Evolutionary conservation across 768 basidiomycete species (phyloP), one percentile per base, ranked within the genome.

Genomic region (Tephrocybe sp.): DNA sequence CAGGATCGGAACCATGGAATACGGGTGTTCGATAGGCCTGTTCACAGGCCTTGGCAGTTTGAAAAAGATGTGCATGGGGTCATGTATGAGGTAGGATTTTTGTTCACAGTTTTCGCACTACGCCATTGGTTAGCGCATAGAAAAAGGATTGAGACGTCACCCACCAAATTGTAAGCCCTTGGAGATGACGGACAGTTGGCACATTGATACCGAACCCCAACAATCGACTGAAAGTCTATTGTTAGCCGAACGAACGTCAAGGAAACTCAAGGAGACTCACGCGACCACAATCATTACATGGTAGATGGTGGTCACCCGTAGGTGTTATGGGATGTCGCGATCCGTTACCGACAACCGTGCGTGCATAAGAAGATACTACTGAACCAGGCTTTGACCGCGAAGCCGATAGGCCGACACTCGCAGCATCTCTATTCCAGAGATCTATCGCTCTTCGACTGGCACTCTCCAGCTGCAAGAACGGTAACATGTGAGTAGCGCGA

Each of bases 11-110:
- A 96, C 64, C 56, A 94, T 70, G 0, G 87, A 79, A n/a, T 64
- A 68, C 0, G 73, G 59, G 0, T 80, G 80, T 56, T 74, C 69
- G 3, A 79, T 55, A 5, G 65, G 77, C 12, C 76, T 73, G 24
- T 91, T 78, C 9, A 95, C 85, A 2, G 88, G 90, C 16, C 89
- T 79, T 27, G 84, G 84, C 27, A 98, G 74, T 61, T 92, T 95
- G 75, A 96, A 82, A 70, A 97, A 98, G 9, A 87, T 71, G 53
- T 98, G 94, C 68, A 77, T 79, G 0, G 92, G 84, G 63, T 96
- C 84, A 61, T 98, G 94, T 15, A 90, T 60, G 5, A 75, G 67
- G 60, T 93, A 90, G 0, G 93, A 96, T 34, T 73, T 76, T 25
- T 70, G 68, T 67, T 98, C 94, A 63, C 94, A 98, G 24, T 72